phyloP scores from a whole-genome alignment of 176 grass and related monocot species.

The Juncus inflexus region DNA sequence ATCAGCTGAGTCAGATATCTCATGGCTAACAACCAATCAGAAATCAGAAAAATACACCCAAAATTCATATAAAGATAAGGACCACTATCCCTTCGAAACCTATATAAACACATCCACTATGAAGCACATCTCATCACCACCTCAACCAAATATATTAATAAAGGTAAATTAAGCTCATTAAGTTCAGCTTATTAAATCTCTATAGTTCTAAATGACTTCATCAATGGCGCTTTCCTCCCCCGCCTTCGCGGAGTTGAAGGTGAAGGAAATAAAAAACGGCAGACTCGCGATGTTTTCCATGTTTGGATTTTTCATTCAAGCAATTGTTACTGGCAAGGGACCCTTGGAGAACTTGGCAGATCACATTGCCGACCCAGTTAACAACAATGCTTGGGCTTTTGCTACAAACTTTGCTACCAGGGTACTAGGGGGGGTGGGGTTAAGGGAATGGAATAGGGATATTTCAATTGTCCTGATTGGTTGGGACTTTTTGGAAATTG shows the following conservation, averaged over 20 bases:
- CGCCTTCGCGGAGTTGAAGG: neutral
- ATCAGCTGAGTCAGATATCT: neutral
- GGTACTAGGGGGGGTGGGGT: conserved; percentile 27
- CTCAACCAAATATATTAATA: too few relatives aligned
- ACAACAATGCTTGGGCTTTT: neutral
- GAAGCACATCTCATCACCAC: too few relatives aligned
- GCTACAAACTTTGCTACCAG: conserved; percentile 44
- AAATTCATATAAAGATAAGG: neutral
- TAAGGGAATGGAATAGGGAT: too few relatives aligned
- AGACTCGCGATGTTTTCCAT: neutral
- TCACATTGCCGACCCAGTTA: too few relatives aligned
- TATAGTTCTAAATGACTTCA: conserved; percentile 33
- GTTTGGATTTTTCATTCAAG: conserved; percentile 73
- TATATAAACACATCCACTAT: too few relatives aligned
- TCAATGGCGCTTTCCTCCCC: conserved; percentile 37
- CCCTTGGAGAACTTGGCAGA: too few relatives aligned
- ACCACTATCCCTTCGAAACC: neutral
- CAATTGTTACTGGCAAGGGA: conserved; percentile 30
- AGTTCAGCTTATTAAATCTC: too few relatives aligned
- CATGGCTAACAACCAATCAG: neutral
- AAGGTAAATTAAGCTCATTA: too few relatives aligned
- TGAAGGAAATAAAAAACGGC: too few relatives aligned
- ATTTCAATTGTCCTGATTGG: too few relatives aligned
- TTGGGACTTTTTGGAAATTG: too few relatives aligned
- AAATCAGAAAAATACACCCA: neutral